Conservation (phyloP, 73 alveolate species). For the Paramecium caudatum region DNA sequence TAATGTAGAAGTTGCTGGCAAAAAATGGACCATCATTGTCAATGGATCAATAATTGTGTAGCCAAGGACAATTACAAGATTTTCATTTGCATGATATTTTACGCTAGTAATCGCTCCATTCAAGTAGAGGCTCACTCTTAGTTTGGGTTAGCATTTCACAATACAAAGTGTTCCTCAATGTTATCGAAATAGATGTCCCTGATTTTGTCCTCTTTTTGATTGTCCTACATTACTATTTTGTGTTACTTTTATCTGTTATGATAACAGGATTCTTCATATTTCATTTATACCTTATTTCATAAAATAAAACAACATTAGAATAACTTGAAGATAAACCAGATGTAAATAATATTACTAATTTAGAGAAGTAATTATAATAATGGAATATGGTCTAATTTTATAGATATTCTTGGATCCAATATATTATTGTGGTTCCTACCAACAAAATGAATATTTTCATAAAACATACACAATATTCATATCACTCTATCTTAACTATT, state of each 20-base stretch:
- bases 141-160: constrained; percentile 14
- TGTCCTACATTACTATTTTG: constrained; percentile 50
- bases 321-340: constrained; percentile 59
- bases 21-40: constrained; percentile 66
- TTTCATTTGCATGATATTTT: constrained; percentile 40
- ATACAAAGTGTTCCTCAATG: neutral
- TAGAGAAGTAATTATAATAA: constrained; percentile 43
- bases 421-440: constrained; percentile 59
- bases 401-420: neutral
- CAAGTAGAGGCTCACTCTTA: constrained; percentile 19
- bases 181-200: neutral
- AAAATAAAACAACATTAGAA: constrained; percentile 62
- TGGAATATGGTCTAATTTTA: constrained; percentile 35
- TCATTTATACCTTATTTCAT: constrained; percentile 17
- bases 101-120: constrained; percentile 43
- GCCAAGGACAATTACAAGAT: constrained; percentile 48
- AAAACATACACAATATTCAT: neutral
- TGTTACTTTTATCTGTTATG: constrained; percentile 4
- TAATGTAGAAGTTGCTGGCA: constrained; percentile 60
- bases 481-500: constrained; percentile 8
- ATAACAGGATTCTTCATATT: constrained; percentile 53
- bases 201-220: constrained; percentile 11
- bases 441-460: neutral
- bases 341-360: neutral
- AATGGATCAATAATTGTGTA: constrained; percentile 70